Conservation (phyloP, 2,329 filamentous ascomycete genomes). For the Exserohilum rostratum region DNA sequence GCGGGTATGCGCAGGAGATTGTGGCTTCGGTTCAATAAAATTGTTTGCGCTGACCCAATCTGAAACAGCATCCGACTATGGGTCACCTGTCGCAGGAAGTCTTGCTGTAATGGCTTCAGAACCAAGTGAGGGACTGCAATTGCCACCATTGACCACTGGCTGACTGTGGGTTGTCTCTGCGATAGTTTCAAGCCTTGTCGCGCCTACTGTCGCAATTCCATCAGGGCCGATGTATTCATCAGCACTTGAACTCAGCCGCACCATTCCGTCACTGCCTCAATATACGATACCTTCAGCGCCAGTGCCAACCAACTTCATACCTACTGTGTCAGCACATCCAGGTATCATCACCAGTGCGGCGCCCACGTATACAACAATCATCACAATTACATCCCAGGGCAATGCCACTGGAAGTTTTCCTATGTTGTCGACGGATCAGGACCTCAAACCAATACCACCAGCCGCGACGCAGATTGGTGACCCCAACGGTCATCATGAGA, state of each 20-base stretch:
- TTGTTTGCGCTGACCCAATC: conserved; percentile 23
- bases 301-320: not conserved
- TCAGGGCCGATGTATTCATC: conserved; percentile 15
- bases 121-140: conserved; percentile 22
- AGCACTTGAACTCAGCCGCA: conserved; percentile 5
- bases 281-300: conserved; percentile 13
- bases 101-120: conserved; percentile 22
- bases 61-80: conserved; percentile 21
- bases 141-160: not conserved
- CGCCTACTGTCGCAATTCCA: conserved; percentile 11
- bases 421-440: conserved; percentile 34
- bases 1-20: conserved; percentile 25
- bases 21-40: conserved; percentile 2
- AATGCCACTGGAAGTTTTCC: conserved; percentile 7
- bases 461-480: conserved; percentile 31
- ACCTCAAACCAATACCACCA: conserved; percentile 31
- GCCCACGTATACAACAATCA: conserved; percentile 4
- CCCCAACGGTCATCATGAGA: conserved; percentile 40
- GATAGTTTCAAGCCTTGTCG: conserved; percentile 7
- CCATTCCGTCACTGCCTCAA: not conserved
- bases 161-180: not conserved
- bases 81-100: not conserved
- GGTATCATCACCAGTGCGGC: conserved; percentile 7
- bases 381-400: conserved; percentile 1
- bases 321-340: conserved; percentile 8